Conservation (phyloP, 345 rosid species). For the Linum usitatissimum region DNA sequence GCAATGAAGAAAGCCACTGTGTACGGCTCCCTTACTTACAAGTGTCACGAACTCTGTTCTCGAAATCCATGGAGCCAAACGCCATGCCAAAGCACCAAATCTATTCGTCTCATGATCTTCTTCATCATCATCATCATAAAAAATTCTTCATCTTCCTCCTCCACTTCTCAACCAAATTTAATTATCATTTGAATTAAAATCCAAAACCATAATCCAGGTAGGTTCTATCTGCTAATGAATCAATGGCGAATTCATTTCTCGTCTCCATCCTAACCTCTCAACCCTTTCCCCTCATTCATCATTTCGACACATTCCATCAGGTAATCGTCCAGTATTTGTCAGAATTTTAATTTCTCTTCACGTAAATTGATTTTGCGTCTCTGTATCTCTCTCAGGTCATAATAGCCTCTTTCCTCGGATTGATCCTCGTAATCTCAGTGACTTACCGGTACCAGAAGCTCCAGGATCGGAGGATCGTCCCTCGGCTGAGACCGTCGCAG, state of each 20-base stretch:
- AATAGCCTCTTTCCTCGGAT: slow-evolving; percentile 25
- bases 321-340: not conserved
- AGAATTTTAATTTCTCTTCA: no score
- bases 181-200: no score
- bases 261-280: not conserved
- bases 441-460: slow-evolving; percentile 13
- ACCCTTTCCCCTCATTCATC: not conserved
- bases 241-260: not conserved
- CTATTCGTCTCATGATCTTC: not conserved
- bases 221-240: not conserved
- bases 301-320: not conserved
- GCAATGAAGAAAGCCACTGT: no score
- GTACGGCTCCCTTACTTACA: not conserved
- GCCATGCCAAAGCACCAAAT: not conserved
- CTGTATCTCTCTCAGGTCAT: slow-evolving; percentile 12
- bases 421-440: slow-evolving; percentile 17
- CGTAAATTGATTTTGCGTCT: not conserved
- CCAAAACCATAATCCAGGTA: not conserved
- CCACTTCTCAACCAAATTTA: not conserved
- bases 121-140: no score
- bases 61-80: not conserved
- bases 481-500: slow-evolving; percentile 31
- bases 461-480: slow-evolving; percentile 21
- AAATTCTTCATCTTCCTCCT: not conserved
- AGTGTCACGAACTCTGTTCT: not conserved